These are phyloP conservation scores for Tetrahymena elliotti DNA, from an alignment of 73 alveolate genomes.

Conservation along the genomic window DNA sequence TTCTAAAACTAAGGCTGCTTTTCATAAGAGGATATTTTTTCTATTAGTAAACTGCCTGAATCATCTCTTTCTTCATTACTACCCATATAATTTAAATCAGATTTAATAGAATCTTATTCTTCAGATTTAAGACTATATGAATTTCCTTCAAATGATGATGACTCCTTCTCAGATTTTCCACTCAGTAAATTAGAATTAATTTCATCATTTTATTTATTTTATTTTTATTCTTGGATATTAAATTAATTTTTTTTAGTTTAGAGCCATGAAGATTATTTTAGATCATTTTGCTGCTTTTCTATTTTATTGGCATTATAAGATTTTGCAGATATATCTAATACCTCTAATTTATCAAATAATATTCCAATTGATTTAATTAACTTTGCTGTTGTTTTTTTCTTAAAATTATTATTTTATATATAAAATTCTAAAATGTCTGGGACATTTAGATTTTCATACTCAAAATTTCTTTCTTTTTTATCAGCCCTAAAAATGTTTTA, in stretches of 20 bases:
- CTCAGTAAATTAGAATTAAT: neutral
- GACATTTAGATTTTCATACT: neutral
- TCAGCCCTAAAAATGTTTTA: neutral
- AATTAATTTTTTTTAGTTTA: neutral
- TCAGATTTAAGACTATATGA: neutral
- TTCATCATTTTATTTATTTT: neutral
- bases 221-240: neutral
- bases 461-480: neutral
- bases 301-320: neutral
- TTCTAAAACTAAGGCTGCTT: neutral
- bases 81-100: neutral
- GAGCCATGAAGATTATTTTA: neutral
- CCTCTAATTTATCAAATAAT: neutral
- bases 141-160: neutral
- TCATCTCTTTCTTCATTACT: neutral
- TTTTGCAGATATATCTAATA: neutral
- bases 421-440: neutral
- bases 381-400: neutral
- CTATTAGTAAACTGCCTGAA: neutral
- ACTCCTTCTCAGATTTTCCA: neutral
- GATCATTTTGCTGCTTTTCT: neutral
- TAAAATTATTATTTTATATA: neutral
- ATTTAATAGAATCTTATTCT: neutral
- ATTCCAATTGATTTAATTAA: neutral
- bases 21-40: too few relatives aligned